Evolutionary conservation across 164 flowering plant species (phyloP), one percentile per base, ranked within the genome.

Genomic region (Nymphaea thermarum): DNA sequence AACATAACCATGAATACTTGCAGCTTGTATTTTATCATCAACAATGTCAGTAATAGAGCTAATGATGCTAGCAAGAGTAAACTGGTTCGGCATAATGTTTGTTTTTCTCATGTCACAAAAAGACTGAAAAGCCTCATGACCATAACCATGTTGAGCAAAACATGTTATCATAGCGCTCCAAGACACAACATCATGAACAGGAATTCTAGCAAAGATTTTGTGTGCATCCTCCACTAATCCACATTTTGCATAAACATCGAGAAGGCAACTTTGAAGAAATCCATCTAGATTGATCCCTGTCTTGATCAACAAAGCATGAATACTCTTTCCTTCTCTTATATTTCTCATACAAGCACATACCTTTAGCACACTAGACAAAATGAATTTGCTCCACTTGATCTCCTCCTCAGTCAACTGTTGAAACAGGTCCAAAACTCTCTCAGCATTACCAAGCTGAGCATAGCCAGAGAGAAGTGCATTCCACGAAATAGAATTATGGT

Each of bases 171-270:
- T 77, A 51, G 80, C 68, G 71, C 75, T 83, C 85, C 85, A 83
- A 10, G 85, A 64, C 66, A 85, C 86, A 65, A 77, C 68, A 66
- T 85, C 83, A 6, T 83, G 85, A 73, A 78, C 71, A 62, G 72
- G 62, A 6, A 80, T 77, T 60, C 73, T 72, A 69, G 6, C 42
- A 65, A 82, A 85, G 14, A 80, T 76, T 73, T 80, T 80, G 36
- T 76, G 67, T 15, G 86, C 83, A 69, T 80, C 83, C 64, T 75
- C 75, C 42, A 72, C 75, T 68, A 78, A 60, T 25, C 81, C 83
- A 70, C 83, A 83, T 71, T 82, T 83, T 42, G 84, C 80, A 69
- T 85, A 85, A 87, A 86, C 78, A 72, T 83, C 82, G 70, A 83
- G 65, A 55, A 86, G 81, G 65, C 80, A 65, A 73, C 83, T 81